A percentile compares a stretch with the other conserved stretches of the same genome.
Evolutionary conservation across 2,329 filamentous ascomycete species (phyloP).

Genomic region (Botrytis paeoniae): DNA sequence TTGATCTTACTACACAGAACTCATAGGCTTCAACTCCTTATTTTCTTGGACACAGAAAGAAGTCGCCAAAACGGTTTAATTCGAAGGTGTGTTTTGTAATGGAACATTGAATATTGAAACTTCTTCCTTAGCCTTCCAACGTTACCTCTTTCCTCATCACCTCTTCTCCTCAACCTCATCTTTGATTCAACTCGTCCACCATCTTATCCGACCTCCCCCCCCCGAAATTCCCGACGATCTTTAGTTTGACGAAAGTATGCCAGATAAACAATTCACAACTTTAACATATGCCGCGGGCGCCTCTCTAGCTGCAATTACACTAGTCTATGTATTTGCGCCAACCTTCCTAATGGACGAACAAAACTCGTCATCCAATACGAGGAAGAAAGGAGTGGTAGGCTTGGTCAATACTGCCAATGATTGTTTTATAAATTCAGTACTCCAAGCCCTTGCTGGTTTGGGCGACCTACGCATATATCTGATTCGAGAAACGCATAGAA

Average conservation of each 20-base stretch:
- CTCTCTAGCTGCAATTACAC: conserved; percentile 87
- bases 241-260: conserved; percentile 51
- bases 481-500: conserved; percentile 84
- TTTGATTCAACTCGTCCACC: conserved; percentile 12
- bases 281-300: conserved; percentile 94
- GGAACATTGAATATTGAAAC: conserved; percentile 2
- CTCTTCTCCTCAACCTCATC: conserved; percentile 5
- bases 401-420: conserved; percentile 90
- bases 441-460: conserved; percentile 88
- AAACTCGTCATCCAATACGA: conserved; percentile 48
- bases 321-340: conserved; percentile 97
- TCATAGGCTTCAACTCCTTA: conserved; percentile 7
- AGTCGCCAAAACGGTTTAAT: not conserved
- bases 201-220: conserved; percentile 10
- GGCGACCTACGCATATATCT: conserved; percentile 87
- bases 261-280: conserved; percentile 77
- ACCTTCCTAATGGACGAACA: conserved; percentile 92
- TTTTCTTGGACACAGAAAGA: conserved; percentile 1
- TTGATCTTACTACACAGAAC: not conserved
- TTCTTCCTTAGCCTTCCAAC: not conserved
- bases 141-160: not conserved
- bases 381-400: conserved; percentile 86
- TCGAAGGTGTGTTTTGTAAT: conserved; percentile 17
- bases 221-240: conserved; percentile 1
- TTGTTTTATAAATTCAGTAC: conserved; percentile 93